Base-by-base conservation (phyloP, 164 flowering plant species). In the Vitis amurensis region DNA sequence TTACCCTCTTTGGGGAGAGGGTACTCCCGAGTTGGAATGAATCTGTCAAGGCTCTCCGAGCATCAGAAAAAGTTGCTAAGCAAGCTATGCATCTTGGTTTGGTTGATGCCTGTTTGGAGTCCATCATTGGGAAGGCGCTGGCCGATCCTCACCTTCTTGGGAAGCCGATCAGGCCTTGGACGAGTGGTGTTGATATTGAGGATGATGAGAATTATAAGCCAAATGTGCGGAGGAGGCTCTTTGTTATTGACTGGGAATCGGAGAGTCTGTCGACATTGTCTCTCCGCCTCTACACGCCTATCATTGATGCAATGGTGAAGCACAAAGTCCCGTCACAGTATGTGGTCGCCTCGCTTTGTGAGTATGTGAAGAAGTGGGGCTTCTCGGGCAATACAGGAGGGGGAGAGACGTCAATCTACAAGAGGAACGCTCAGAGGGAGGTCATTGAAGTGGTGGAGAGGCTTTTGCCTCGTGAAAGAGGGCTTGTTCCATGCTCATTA, bases 1-100 rank as follows among this genome's bases (percentile, higher is more conserved):
- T 77, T 10, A 19, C 53, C 58, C 89, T 82, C 81, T 78, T 93
- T n/a, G 55, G 83, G 19, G 59, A 74, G 8, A 67, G 59, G 27
- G 74, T 89, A 14, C 75, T 91, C 44, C 86, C 84, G 8, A 75
- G 79, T 55, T 93, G 98, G 98, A 82, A 81, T 19, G 86, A 86
- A 53, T 79, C 86, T 8, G 61, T 91, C 12, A 82, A 74, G 72
- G 89, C 90, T 9, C 65, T 87, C 16, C 80, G 73, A 60, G 27
- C 77, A 13, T 62, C 79, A 23, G 87, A 79, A 4, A n/a, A 53
- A 2, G 55, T 82, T 56, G 59, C 80, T 56, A 55, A 78, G 44
- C 78, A 73, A 17, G 87, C 89, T 0, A 23, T 13, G 4, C 29
- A 71, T 13, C 73, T 85, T 9, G 86, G 91, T 10, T 29, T 91